These are phyloP conservation scores for Zoysia pacifica DNA, from an alignment of 176 grass and related monocot species.

Conservation along the genomic window DNA sequence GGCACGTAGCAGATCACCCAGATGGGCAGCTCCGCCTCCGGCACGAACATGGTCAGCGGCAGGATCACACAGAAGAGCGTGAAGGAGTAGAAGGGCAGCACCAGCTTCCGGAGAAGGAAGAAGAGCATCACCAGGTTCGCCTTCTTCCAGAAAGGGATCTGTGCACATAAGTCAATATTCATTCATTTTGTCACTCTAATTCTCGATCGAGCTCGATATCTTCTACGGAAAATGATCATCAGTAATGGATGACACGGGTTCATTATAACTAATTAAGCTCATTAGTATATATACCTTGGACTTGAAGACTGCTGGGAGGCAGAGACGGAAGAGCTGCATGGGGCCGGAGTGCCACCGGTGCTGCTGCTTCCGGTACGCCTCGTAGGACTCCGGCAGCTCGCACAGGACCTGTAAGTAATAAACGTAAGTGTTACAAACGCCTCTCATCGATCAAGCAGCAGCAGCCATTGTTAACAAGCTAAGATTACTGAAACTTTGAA, in stretches of 20 bases:
- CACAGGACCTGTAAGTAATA: slow-evolving; percentile 60
- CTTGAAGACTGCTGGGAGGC: slow-evolving; percentile 72
- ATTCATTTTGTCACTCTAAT: not conserved
- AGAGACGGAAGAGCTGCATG: slow-evolving; percentile 95
- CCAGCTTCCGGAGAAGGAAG: slow-evolving; percentile 88
- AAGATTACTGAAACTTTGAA: not conserved
- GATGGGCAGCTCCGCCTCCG: slow-evolving; percentile 85
- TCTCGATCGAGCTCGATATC: not conserved
- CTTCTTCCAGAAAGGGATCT: slow-evolving; percentile 95
- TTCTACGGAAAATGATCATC: no score
- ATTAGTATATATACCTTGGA: slow-evolving; percentile 56
- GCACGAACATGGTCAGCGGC: slow-evolving; percentile 95
- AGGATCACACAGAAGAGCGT: slow-evolving; percentile 97
- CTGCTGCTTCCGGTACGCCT: slow-evolving; percentile 95
- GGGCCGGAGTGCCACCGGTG: slow-evolving; percentile 99
- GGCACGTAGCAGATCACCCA: slow-evolving; percentile 99
- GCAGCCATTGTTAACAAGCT: no score
- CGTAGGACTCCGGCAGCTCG: slow-evolving; percentile 86
- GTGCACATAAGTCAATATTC: not conserved
- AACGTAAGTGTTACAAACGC: no score
- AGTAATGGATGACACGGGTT: no score
- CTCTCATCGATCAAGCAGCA: not conserved
- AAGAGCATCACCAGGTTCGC: slow-evolving; percentile 92
- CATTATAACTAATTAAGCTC: no score
- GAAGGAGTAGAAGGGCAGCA: slow-evolving; percentile 99